These are phyloP conservation scores for Suillus ampliporus DNA, from an alignment of 768 basidiomycete species.

Conservation along the genomic window DNA sequence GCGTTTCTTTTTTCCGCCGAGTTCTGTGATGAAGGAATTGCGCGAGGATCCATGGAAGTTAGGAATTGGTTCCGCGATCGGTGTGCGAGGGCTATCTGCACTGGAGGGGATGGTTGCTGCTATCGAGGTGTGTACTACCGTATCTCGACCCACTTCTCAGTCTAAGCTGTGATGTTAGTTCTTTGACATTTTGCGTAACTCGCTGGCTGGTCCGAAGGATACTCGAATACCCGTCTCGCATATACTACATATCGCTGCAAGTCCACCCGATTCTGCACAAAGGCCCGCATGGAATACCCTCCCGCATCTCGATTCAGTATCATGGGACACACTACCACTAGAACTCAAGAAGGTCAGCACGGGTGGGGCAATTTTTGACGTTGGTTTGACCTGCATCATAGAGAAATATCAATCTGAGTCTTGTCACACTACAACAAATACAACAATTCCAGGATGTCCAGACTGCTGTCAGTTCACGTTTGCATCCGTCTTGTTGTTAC, in stretches of 20 bases:
- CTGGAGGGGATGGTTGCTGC: constrained; percentile 75
- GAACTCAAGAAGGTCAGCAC: constrained; percentile 66
- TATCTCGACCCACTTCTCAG: background rate
- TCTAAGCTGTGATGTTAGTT: constrained; percentile 45
- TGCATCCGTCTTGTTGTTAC: background rate
- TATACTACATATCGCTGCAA: constrained; percentile 66
- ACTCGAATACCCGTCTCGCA: constrained; percentile 42
- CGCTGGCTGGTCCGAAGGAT: constrained; percentile 31
- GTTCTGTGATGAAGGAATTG: constrained; percentile 49
- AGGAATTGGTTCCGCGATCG: constrained; percentile 62
- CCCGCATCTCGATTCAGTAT: constrained; percentile 51
- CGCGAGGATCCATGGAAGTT: constrained; percentile 51
- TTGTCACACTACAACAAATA: constrained; percentile 53
- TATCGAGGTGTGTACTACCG: constrained; percentile 58
- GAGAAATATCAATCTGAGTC: constrained; percentile 65
- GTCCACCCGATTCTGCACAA: constrained; percentile 57
- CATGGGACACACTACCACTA: constrained; percentile 63
- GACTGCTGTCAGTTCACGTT: constrained; percentile 45
- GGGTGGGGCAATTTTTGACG: background rate
- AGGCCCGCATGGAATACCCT: constrained; percentile 61
- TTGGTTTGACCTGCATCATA: constrained; percentile 28
- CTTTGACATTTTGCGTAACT: constrained; percentile 41
- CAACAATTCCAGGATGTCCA: constrained; percentile 58
- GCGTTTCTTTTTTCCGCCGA: constrained; percentile 54
- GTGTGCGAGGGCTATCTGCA: constrained; percentile 62